These are phyloP conservation scores for Fraxinus greggii DNA, from an alignment of 305 asterid species.

Conservation along the genomic window DNA sequence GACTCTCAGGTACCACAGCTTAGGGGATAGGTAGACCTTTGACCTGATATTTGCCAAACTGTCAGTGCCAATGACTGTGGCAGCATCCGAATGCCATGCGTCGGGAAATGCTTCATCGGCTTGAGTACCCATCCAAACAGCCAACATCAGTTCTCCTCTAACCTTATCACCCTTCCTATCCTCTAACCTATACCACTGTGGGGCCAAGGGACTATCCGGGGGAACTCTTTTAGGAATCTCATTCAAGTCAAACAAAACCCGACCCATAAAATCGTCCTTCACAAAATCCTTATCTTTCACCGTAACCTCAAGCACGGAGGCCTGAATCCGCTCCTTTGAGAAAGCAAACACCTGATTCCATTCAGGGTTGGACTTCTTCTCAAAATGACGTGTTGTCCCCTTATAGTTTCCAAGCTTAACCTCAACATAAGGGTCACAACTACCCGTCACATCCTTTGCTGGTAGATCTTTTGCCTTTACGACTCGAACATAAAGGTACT, in stretches of 20 bases:
- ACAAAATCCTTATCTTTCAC: slow-evolving; percentile 65
- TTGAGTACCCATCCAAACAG: slow-evolving; percentile 82
- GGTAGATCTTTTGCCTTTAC: slow-evolving; percentile 72
- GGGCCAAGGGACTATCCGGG: slow-evolving; percentile 74
- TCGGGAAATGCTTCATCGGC: slow-evolving; percentile 80
- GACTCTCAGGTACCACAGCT: slow-evolving; percentile 67
- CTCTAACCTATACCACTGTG: slow-evolving; percentile 76
- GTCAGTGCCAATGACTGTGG: slow-evolving; percentile 62
- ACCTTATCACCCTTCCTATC: slow-evolving; percentile 57
- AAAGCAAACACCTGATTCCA: slow-evolving; percentile 75
- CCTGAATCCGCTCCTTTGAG: slow-evolving; percentile 69
- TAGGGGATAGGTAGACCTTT: slow-evolving; percentile 67
- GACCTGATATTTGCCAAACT: slow-evolving; percentile 58
- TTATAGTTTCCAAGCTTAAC: slow-evolving; percentile 69
- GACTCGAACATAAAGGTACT: slow-evolving; percentile 72
- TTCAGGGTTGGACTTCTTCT: slow-evolving; percentile 69
- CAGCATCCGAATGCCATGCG: slow-evolving; percentile 82
- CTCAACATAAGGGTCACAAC: slow-evolving; percentile 68
- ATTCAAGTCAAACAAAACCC: slow-evolving; percentile 55
- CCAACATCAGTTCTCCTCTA: slow-evolving; percentile 69
- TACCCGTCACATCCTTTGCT: slow-evolving; percentile 58
- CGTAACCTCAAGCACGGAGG: slow-evolving; percentile 57
- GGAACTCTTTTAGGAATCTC: slow-evolving; percentile 76
- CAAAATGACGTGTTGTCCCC: slow-evolving; percentile 76
- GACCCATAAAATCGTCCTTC: slow-evolving; percentile 64